These are phyloP conservation scores for Coemansia sp. DNA, from an alignment of 192 early-diverging fungal genomes.

Conservation along the genomic window DNA sequence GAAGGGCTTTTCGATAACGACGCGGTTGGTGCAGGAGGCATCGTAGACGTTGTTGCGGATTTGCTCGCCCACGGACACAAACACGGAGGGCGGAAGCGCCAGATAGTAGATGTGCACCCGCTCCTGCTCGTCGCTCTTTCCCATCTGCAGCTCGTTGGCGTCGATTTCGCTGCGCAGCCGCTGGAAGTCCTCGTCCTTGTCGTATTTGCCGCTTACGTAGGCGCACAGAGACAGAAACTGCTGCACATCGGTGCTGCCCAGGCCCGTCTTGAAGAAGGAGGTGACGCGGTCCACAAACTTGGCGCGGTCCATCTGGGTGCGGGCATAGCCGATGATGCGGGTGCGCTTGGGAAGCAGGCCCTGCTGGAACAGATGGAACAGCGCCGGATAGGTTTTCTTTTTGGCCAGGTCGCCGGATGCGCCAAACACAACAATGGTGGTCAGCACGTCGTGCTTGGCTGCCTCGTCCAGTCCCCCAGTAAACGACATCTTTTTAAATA, in stretches of 20 bases:
- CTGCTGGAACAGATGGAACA: slow-evolving; percentile 90
- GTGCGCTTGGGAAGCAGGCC: slow-evolving; percentile 69
- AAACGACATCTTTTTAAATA: slow-evolving; percentile 34
- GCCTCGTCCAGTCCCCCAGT: slow-evolving; percentile 48
- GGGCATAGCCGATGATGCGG: slow-evolving; percentile 89
- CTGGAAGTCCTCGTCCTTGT: slow-evolving; percentile 63
- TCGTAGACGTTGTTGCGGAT: slow-evolving; percentile 70
- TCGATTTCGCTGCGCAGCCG: slow-evolving; percentile 62
- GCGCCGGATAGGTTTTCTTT: slow-evolving; percentile 96
- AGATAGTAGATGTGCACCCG: slow-evolving; percentile 88
- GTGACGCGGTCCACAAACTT: slow-evolving; percentile 75
- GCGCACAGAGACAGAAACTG: slow-evolving; percentile 69
- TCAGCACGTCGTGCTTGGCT: slow-evolving; percentile 49
- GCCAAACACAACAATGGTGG: slow-evolving; percentile 71
- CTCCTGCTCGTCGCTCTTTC: slow-evolving; percentile 36
- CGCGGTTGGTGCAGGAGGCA: slow-evolving; percentile 65
- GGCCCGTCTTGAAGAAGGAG: slow-evolving; percentile 51
- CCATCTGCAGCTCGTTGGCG: slow-evolving; percentile 54
- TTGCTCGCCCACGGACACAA: slow-evolving; percentile 77
- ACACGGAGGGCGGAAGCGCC: slow-evolving; percentile 93
- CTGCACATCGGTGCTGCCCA: slow-evolving; percentile 32
- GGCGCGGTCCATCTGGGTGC: slow-evolving; percentile 68
- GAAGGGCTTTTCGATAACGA: slow-evolving; percentile 98
- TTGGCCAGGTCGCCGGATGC: slow-evolving; percentile 95
- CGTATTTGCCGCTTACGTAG: slow-evolving; percentile 65